Evolutionary conservation across 352 stramenopile genomes (phyloP).

Genomic region (Nothophytophthora sp.): DNA sequence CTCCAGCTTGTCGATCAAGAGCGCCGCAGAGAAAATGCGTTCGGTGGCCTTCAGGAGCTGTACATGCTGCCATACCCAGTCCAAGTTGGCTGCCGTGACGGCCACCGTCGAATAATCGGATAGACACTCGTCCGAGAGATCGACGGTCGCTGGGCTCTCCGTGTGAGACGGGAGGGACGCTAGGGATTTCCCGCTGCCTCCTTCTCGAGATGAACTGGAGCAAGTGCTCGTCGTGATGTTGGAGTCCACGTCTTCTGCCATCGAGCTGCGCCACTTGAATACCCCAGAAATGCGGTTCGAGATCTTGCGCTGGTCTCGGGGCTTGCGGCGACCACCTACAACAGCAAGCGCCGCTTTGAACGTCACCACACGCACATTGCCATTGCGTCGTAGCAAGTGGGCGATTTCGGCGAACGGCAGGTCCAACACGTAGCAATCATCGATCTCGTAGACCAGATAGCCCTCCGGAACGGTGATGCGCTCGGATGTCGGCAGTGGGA

Average conservation of each 20-base stretch:
- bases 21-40: constrained; percentile 67
- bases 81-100: constrained; percentile 50
- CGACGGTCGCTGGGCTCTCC: not conserved
- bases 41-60: constrained; percentile 67
- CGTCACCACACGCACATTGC: constrained; percentile 41
- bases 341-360: constrained; percentile 61
- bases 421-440: constrained; percentile 52
- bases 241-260: constrained; percentile 20
- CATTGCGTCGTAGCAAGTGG: constrained; percentile 54
- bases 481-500: constrained; percentile 7
- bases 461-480: constrained; percentile 49
- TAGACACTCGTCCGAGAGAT: constrained; percentile 16
- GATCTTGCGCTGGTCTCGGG: constrained; percentile 26
- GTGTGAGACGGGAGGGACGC: constrained; percentile 4
- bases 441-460: constrained; percentile 67
- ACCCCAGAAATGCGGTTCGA: constrained; percentile 47
- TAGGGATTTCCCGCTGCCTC: constrained; percentile 8
- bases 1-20: constrained; percentile 74
- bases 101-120: constrained; percentile 56
- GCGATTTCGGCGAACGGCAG: constrained; percentile 66
- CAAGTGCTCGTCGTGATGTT: constrained; percentile 24
- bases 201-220: constrained; percentile 19
- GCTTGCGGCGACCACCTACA: constrained; percentile 18
- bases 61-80: constrained; percentile 77
- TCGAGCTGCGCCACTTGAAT: constrained; percentile 41